Evolutionary conservation across 352 stramenopile genomes (phyloP).

Genomic region (Globisporangium iwayamae): DNA sequence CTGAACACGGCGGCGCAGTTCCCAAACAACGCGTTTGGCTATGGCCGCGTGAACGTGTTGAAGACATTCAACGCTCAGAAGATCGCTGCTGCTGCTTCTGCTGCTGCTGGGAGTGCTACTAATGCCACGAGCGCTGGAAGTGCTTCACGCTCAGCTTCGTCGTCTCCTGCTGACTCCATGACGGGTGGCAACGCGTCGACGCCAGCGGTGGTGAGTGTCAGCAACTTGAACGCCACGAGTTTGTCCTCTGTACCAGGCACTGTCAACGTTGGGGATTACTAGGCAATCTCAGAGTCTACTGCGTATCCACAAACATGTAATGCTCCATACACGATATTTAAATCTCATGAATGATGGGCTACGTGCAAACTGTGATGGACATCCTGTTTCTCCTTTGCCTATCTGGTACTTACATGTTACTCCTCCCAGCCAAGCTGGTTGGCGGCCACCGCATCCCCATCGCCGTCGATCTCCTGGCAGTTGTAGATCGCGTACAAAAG

Average conservation of each 20-base stretch:
- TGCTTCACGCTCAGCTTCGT: background rate
- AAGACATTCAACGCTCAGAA: constrained; percentile 24
- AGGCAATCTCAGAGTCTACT: background rate
- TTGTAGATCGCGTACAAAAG: constrained; percentile 92
- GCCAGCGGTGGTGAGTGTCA: background rate
- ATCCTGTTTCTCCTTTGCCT: background rate
- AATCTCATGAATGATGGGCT: background rate
- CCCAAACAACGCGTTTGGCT: constrained; percentile 58
- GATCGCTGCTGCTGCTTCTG: background rate
- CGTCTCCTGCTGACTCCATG: background rate
- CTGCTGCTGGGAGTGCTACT: background rate
- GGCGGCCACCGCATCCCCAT: constrained; percentile 75
- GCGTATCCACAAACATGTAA: background rate
- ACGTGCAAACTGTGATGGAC: background rate
- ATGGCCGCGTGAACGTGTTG: constrained; percentile 44
- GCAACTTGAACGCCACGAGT: background rate
- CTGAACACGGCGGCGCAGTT: constrained; percentile 18
- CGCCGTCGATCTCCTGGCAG: constrained; percentile 91
- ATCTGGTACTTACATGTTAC: constrained; percentile 12
- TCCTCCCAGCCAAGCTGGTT: constrained; percentile 82
- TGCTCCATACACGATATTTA: background rate
- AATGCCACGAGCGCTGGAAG: constrained; percentile 2
- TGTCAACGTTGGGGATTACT: constrained; percentile 17
- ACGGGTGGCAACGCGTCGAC: background rate
- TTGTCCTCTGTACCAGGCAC: constrained; percentile 1